Percentiles rank a stretch among this genome's conserved stretches.
Evolutionary conservation across 2,329 filamentous ascomycete genomes (phyloP).

Genomic region (Colletotrichum magnum): DNA sequence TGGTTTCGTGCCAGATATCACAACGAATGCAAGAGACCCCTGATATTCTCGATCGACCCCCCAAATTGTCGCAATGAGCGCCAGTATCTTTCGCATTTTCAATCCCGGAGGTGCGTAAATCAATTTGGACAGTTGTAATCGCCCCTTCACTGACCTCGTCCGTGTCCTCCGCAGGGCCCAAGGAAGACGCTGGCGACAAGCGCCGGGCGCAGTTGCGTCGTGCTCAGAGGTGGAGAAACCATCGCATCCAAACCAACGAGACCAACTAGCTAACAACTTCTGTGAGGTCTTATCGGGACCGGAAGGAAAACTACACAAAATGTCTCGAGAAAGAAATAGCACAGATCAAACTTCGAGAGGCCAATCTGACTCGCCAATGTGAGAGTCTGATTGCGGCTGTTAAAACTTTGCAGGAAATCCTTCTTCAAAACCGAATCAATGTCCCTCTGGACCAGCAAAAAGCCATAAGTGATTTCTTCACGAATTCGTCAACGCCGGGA

Average conservation of each 20-base stretch:
- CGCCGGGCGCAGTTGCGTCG: slow-evolving; percentile 47
- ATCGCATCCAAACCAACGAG: too few relatives aligned
- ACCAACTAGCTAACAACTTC: not conserved
- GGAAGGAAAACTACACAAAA: slow-evolving; percentile 48
- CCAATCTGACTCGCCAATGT: slow-evolving; percentile 41
- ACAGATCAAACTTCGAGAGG: slow-evolving; percentile 41
- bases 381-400: slow-evolving; percentile 41
- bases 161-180: slow-evolving; percentile 39
- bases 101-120: slow-evolving; percentile 46
- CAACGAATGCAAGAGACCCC: not conserved
- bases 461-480: not conserved
- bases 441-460: not conserved
- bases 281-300: slow-evolving; percentile 47
- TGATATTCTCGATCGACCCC: not conserved
- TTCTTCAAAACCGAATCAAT: slow-evolving; percentile 41
- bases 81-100: slow-evolving; percentile 52
- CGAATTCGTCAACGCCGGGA: too few relatives aligned
- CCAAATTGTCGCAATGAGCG: slow-evolving; percentile 1
- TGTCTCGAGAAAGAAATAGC: slow-evolving; percentile 46
- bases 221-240: slow-evolving; percentile 45
- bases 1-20: too few relatives aligned
- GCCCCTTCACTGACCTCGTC: not conserved
- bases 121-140: not conserved
- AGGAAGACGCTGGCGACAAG: slow-evolving; percentile 45
- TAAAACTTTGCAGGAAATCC: slow-evolving; percentile 32